Conservation (phyloP, 257 asterid genomes). For the Leonotis leonurus region DNA sequence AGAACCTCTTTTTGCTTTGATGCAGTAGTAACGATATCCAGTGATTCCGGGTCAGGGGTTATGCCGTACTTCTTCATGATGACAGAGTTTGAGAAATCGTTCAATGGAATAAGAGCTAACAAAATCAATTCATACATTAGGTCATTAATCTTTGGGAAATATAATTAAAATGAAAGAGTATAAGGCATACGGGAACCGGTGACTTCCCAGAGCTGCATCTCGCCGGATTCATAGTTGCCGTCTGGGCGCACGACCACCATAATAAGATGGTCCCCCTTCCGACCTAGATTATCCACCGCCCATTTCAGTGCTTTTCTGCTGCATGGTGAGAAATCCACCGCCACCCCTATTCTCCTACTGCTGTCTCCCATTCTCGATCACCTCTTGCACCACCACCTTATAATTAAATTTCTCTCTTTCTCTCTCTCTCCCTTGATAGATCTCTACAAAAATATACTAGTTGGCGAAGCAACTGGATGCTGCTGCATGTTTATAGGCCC, state of each 20-base stretch:
- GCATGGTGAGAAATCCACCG: constrained; percentile 81
- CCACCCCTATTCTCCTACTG: constrained; percentile 70
- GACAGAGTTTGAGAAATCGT: constrained; percentile 40
- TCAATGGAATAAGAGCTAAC: constrained; percentile 75
- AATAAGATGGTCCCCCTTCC: constrained; percentile 69
- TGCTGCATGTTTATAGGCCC: too few relatives aligned
- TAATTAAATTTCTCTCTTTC: too few relatives aligned
- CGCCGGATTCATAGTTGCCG: constrained; percentile 66
- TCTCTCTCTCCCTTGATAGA: too few relatives aligned
- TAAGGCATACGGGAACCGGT: constrained; percentile 85
- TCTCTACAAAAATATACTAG: too few relatives aligned
- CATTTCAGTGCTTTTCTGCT: constrained; percentile 69
- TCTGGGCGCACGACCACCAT: constrained; percentile 59
- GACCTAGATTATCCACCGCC: constrained; percentile 60
- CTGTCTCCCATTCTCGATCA: constrained; percentile 41
- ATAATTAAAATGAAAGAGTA: too few relatives aligned
- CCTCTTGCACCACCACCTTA: too few relatives aligned
- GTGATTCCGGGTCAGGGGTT: constrained; percentile 54
- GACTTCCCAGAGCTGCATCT: constrained; percentile 90
- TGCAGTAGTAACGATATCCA: constrained; percentile 52
- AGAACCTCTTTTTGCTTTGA: constrained; percentile 62
- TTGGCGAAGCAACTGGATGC: too few relatives aligned
- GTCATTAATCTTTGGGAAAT: too few relatives aligned
- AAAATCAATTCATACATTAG: too few relatives aligned
- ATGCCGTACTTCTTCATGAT: constrained; percentile 68